Percentiles rank a stretch among this genome's conserved stretches.
Conservation (phyloP, 169 alveolate species). For the Haemoproteus tartakovskyi region DNA sequence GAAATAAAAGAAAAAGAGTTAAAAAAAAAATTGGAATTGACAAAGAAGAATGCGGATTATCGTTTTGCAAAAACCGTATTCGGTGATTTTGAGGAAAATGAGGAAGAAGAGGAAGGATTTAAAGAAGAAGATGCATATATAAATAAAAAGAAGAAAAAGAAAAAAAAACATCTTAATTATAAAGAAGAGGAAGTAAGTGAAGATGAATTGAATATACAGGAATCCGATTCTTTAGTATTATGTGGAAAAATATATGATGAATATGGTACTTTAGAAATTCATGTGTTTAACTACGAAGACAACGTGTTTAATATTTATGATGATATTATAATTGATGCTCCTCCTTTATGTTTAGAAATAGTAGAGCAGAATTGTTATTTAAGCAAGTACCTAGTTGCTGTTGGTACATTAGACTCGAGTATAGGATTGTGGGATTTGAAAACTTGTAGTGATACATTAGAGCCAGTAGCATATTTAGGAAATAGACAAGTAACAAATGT, state of each 20-base stretch:
- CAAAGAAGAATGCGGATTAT: no score
- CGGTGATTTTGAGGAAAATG: no score
- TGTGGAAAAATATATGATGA: conserved; percentile 44
- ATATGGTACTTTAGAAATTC: conserved; percentile 42
- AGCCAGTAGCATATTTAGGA: conserved; percentile 35
- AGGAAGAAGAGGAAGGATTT: no score
- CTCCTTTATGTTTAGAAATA: conserved; percentile 28
- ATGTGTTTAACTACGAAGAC: conserved; percentile 30
- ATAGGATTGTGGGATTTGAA: conserved; percentile 36
- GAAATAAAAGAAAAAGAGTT: no score
- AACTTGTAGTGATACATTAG: conserved; percentile 12
- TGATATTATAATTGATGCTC: conserved; percentile 28
- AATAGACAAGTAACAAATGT: background rate
- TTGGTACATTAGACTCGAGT: conserved; percentile 20
- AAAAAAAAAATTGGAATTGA: no score
- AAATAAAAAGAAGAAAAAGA: no score
- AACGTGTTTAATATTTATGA: conserved; percentile 40
- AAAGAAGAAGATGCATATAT: no score
- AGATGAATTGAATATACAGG: conserved; percentile 26
- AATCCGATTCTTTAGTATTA: conserved; percentile 10
- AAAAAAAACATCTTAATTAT: no score
- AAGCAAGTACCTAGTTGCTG: conserved; percentile 14
- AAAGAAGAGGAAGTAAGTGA: no score
- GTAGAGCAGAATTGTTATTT: conserved; percentile 1
- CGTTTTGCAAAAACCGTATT: no score